Evolutionary conservation across 371 early-diverging fungal species (phyloP).

Genomic region (Mortierella sp.): DNA sequence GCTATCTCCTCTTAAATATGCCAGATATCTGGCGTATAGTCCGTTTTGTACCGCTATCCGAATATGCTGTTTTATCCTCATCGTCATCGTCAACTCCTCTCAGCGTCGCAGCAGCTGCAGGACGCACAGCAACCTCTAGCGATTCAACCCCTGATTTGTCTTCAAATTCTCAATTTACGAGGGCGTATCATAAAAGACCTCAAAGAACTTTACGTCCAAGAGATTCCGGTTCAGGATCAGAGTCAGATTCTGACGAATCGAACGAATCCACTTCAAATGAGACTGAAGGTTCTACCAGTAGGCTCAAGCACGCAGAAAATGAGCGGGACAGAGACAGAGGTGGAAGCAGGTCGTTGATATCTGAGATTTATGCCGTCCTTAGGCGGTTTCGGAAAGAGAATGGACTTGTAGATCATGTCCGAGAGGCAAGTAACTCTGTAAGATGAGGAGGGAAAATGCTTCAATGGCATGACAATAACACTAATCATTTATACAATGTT

Average conservation of each 20-base stretch:
- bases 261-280: neutral
- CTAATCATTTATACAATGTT: neutral
- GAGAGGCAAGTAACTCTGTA: slow-evolving; percentile 26
- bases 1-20: slow-evolving; percentile 41
- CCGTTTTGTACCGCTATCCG: slow-evolving; percentile 40
- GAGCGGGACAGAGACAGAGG: slow-evolving; percentile 52
- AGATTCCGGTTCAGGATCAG: slow-evolving; percentile 15
- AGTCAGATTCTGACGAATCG: slow-evolving; percentile 4
- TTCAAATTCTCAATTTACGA: slow-evolving; percentile 2
- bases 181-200: neutral
- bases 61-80: slow-evolving; percentile 13
- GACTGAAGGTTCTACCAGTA: neutral
- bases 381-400: slow-evolving; percentile 47
- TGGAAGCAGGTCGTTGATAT: slow-evolving; percentile 35
- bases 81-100: neutral
- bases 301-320: slow-evolving; percentile 42
- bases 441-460: neutral
- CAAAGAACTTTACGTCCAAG: neutral
- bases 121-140: neutral
- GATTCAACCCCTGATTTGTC: neutral
- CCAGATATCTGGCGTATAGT: slow-evolving; percentile 41
- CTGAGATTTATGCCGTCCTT: slow-evolving; percentile 48
- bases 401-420: slow-evolving; percentile 33
- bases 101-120: slow-evolving; percentile 9
- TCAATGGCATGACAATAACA: neutral